Evolutionary conservation across 2,329 filamentous ascomycete genomes (phyloP).

Genomic region (Myrmaecium sp.): DNA sequence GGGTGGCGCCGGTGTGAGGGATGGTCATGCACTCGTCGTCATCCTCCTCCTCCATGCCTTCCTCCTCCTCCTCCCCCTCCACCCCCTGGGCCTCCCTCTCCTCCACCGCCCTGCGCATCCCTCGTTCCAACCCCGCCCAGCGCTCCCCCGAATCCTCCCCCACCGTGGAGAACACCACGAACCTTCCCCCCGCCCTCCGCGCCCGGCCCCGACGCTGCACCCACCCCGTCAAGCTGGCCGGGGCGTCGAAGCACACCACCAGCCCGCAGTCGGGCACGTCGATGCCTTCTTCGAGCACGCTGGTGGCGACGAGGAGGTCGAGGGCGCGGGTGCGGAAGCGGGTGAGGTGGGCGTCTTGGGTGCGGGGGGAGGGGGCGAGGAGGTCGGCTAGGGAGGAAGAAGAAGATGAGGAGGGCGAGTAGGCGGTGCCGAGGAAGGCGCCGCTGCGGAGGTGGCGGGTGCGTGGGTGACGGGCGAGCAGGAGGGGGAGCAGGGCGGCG

Average conservation of each 20-base stretch:
- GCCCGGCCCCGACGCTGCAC: constrained; percentile 49
- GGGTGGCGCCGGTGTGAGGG: constrained; percentile 30
- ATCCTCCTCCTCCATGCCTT: constrained; percentile 31
- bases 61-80: constrained; percentile 25
- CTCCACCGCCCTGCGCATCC: constrained; percentile 50
- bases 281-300: constrained; percentile 43
- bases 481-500: constrained; percentile 24
- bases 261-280: constrained; percentile 46
- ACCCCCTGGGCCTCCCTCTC: constrained; percentile 52
- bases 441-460: constrained; percentile 18
- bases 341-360: constrained; percentile 22
- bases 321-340: constrained; percentile 27
- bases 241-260: constrained; percentile 47
- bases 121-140: constrained; percentile 24
- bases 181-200: constrained; percentile 38
- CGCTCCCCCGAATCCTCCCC: constrained; percentile 14
- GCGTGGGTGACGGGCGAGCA: constrained; percentile 16
- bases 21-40: neutral
- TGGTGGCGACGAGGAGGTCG: constrained; percentile 39
- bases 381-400: constrained; percentile 31
- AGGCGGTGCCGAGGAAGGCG: constrained; percentile 40
- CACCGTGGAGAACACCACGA: constrained; percentile 29
- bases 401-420: neutral
- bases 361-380: constrained; percentile 37
- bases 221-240: constrained; percentile 45